Conservation (phyloP, 805 yeast genomes). For the Grigorovia transvaalensis region DNA sequence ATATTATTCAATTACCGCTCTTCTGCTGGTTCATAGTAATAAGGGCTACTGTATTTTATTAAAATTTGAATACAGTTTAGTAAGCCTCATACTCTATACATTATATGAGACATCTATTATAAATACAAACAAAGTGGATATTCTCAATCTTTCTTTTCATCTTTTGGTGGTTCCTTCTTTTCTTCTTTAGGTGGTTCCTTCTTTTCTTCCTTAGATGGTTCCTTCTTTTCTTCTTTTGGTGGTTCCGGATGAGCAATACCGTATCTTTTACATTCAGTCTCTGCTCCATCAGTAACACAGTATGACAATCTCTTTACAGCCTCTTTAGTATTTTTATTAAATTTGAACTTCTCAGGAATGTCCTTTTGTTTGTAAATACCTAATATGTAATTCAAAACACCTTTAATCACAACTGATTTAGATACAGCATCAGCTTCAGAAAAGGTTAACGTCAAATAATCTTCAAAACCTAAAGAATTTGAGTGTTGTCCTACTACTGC, state of each 20-base stretch:
- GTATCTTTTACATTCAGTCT: constrained; percentile 6
- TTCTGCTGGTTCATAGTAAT: too few species aligned
- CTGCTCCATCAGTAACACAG: background rate
- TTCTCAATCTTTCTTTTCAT: too few species aligned
- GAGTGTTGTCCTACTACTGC: constrained; percentile 12
- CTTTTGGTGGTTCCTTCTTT: too few species aligned
- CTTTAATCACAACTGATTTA: constrained; percentile 28
- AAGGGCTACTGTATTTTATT: too few species aligned
- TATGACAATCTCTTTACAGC: background rate
- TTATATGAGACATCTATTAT: too few species aligned
- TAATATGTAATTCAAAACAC: constrained; percentile 30
- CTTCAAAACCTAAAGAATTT: constrained; percentile 18
- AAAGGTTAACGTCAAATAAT: constrained; percentile 31
- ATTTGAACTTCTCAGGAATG: background rate
- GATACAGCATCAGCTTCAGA: constrained; percentile 33
- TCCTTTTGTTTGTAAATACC: constrained; percentile 18
- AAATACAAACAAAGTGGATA: too few species aligned
- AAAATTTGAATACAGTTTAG: too few species aligned
- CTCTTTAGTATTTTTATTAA: background rate
- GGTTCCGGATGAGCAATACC: constrained; percentile 7
- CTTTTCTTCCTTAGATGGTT: background rate
- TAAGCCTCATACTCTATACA: too few species aligned
- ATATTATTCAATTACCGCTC: too few species aligned
- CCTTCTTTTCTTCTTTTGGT: background rate
- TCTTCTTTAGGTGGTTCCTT: too few species aligned